These are phyloP conservation scores for Apiosordaria backusii DNA, from an alignment of 495 filamentous ascomycete genomes.

Conservation along the genomic window DNA sequence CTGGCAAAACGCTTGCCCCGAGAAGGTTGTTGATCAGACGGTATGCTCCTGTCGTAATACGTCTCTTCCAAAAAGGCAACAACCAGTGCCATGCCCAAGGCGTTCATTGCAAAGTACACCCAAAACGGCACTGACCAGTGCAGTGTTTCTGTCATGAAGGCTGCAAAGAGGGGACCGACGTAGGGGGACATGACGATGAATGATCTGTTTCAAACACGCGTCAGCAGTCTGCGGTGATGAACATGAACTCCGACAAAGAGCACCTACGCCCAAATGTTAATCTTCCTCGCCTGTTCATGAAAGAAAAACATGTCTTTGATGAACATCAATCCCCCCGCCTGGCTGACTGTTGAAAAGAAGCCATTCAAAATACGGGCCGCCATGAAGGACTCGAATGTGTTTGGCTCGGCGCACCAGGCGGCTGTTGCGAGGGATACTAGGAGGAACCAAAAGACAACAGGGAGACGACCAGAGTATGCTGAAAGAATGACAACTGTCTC, in stretches of 20 bases:
- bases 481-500: constrained; percentile 46
- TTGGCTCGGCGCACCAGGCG: constrained; percentile 52
- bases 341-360: constrained; percentile 56
- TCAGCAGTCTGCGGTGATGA: neutral
- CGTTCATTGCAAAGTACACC: constrained; percentile 50
- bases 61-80: constrained; percentile 57
- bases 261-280: constrained; percentile 55
- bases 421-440: constrained; percentile 48
- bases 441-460: constrained; percentile 57
- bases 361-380: constrained; percentile 59
- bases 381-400: constrained; percentile 53
- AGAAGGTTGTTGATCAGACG: constrained; percentile 42
- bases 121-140: constrained; percentile 55
- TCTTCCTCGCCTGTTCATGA: constrained; percentile 60
- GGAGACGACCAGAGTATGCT: constrained; percentile 58
- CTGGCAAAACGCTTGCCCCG: constrained; percentile 37
- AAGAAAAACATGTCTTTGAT: constrained; percentile 67
- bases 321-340: constrained; percentile 56
- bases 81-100: constrained; percentile 45
- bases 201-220: constrained; percentile 16
- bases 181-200: constrained; percentile 53
- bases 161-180: constrained; percentile 56
- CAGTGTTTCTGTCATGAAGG: constrained; percentile 52
- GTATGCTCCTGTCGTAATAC: constrained; percentile 53
- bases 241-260: neutral